Evolutionary conservation across 352 stramenopile genomes (phyloP).

Genomic region (Blastocystis sp.): DNA sequence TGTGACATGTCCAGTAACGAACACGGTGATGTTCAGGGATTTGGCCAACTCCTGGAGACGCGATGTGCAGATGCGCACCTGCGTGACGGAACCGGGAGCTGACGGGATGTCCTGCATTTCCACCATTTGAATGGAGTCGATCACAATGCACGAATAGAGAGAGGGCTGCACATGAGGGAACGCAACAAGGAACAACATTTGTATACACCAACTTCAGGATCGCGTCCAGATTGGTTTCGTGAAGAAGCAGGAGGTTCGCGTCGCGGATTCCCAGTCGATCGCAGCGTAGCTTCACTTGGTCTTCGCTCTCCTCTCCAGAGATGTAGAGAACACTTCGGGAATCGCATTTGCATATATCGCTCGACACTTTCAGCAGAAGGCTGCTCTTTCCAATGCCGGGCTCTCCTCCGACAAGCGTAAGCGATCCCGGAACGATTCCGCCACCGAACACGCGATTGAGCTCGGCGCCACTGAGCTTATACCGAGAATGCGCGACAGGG

Average conservation of each 20-base stretch:
- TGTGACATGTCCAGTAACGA: conserved; percentile 66
- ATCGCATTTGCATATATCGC: conserved; percentile 35
- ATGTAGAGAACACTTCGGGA: conserved; percentile 48
- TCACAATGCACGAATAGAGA: conserved; percentile 19
- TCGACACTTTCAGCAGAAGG: conserved; percentile 22
- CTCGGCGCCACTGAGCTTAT: conserved; percentile 23
- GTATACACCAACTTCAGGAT: conserved; percentile 38
- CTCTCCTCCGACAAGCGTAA: conserved; percentile 60
- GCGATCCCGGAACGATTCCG: conserved; percentile 54
- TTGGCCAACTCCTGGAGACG: conserved; percentile 65
- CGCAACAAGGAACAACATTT: not conserved
- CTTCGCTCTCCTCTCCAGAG: conserved; percentile 62
- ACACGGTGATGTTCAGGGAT: conserved; percentile 49
- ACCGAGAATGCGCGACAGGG: conserved; percentile 42
- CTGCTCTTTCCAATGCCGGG: conserved; percentile 68
- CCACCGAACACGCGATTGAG: conserved; percentile 68
- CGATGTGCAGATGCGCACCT: conserved; percentile 50
- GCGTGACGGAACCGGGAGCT: conserved; percentile 14
- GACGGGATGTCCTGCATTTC: conserved; percentile 38
- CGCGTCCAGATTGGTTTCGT: conserved; percentile 65
- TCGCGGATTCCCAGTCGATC: conserved; percentile 57
- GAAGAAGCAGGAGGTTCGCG: conserved; percentile 14
- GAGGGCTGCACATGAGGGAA: not conserved
- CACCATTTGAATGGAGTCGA: conserved; percentile 66
- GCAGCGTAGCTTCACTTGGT: conserved; percentile 65